Base-by-base conservation (phyloP, 2,329 filamentous ascomycete genomes). In the Fonsecaea multimorphosa region DNA sequence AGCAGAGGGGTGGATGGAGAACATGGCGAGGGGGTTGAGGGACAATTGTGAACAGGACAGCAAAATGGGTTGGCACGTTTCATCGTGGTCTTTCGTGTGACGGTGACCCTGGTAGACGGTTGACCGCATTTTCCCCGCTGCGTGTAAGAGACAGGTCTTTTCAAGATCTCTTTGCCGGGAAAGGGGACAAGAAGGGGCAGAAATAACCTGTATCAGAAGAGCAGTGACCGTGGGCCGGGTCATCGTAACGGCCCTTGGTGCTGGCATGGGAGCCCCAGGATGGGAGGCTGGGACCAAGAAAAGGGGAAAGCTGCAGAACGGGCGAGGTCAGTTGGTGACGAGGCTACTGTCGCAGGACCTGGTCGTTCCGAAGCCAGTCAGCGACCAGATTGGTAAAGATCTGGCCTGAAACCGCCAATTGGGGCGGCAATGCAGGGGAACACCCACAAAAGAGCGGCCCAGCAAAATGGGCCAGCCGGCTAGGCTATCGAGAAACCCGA, bases 21-120 rank as follows among this genome's bases (percentile, higher is more conserved):
- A 53, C 52, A 44, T 56, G 49, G 61, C 29, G 49, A 49, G 44
- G 59, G 59, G 46, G 61, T 40, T 31, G 34, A 46, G 22, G 34
- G 46, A 34, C 24, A 46, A 44, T 63, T 60, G 51, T 32, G 51
- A 67, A 57, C 36, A 58, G 19, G 58, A 65, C 62, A 65, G 56
- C 65, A 22, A 65, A 63, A 55, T 59, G 67, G 53, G 49, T 66
- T 69, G 66, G 69, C 69, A 68, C 61, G 69, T 67, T 71, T 64
- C 67, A 70, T 60, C 60, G 63, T 67, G 61, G 52, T 38, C 61
- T 59, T 19, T 61, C 49, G 65, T 64, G 63, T 58, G 55, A 65
- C 57, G 59, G 53, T n/a, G 27, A 68, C 58, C 63, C 66, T 56
- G 57, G 62, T 54, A 55, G 55, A 31, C 51, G 7, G 38, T 27